These are phyloP conservation scores for Carpinus fangiana DNA, from an alignment of 306 rosid genomes.

Conservation along the genomic window DNA sequence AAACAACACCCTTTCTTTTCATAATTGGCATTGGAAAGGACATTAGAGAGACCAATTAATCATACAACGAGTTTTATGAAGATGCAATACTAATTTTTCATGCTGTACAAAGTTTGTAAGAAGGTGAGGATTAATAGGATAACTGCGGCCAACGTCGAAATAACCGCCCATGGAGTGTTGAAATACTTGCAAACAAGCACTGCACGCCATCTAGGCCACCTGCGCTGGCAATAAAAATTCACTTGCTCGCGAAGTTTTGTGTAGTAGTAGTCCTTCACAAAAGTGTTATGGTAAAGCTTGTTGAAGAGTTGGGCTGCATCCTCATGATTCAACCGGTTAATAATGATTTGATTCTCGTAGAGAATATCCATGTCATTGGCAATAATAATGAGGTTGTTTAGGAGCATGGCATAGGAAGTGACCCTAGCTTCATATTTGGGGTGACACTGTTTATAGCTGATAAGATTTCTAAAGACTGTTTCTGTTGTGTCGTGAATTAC, in stretches of 20 bases:
- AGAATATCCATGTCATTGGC: neutral
- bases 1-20: too few relatives aligned
- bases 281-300: neutral
- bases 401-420: slow-evolving; percentile 25
- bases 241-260: too few relatives aligned
- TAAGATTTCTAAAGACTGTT: slow-evolving; percentile 9
- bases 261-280: too few relatives aligned
- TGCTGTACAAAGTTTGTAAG: too few relatives aligned
- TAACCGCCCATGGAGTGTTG: too few relatives aligned
- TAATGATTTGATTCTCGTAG: neutral
- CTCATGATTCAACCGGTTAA: slow-evolving; percentile 1
- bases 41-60: neutral
- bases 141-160: too few relatives aligned
- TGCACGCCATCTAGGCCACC: neutral
- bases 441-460: slow-evolving; percentile 20
- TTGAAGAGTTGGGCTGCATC: slow-evolving; percentile 14
- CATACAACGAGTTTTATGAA: neutral
- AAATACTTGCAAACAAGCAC: too few relatives aligned
- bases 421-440: neutral
- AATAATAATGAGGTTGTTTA: slow-evolving; percentile 21
- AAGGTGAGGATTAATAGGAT: too few relatives aligned
- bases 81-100: too few relatives aligned
- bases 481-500: slow-evolving; percentile 14
- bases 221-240: too few relatives aligned
- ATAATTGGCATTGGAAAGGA: neutral